phyloP scores from a whole-genome alignment of 164 flowering plant genomes.

The Piper longum region DNA sequence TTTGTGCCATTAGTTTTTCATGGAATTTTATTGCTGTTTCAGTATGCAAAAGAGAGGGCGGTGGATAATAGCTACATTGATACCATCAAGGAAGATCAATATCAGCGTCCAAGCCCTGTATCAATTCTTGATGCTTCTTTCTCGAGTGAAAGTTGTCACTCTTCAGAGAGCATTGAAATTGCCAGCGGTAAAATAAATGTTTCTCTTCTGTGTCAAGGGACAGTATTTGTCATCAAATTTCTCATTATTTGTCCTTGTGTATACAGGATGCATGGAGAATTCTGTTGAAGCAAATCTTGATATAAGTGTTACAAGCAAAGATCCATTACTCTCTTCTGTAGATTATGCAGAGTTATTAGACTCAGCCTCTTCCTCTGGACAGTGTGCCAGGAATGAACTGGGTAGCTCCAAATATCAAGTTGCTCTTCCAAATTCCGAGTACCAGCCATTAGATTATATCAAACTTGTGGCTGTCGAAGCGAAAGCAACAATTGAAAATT shows the following conservation, averaged over 20 bases:
- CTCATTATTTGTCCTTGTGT: background rate
- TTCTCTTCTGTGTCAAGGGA: background rate
- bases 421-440: slow-evolving; percentile 9
- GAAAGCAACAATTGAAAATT: slow-evolving; percentile 46
- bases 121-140: slow-evolving; percentile 63
- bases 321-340: background rate
- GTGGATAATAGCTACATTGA: slow-evolving; percentile 16
- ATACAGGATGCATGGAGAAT: slow-evolving; percentile 42
- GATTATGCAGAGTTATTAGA: slow-evolving; percentile 47
- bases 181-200: slow-evolving; percentile 27
- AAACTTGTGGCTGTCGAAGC: slow-evolving; percentile 35
- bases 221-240: background rate
- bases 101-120: slow-evolving; percentile 60
- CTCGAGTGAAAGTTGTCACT: slow-evolving; percentile 58
- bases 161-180: slow-evolving; percentile 47
- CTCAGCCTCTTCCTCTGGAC: slow-evolving; percentile 60
- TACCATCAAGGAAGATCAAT: slow-evolving; percentile 21
- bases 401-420: background rate
- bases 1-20: too few species aligned
- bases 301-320: slow-evolving; percentile 16
- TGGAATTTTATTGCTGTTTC: slow-evolving; percentile 11
- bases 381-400: slow-evolving; percentile 8
- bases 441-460: slow-evolving; percentile 55
- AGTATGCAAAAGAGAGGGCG: slow-evolving; percentile 26
- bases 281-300: slow-evolving; percentile 15